A percentile compares a stretch with the other conserved stretches of the same genome.
These are phyloP conservation scores for Aspergillus puulaauensis DNA, from an alignment of 2,329 filamentous ascomycete genomes.

Conservation along the genomic window DNA sequence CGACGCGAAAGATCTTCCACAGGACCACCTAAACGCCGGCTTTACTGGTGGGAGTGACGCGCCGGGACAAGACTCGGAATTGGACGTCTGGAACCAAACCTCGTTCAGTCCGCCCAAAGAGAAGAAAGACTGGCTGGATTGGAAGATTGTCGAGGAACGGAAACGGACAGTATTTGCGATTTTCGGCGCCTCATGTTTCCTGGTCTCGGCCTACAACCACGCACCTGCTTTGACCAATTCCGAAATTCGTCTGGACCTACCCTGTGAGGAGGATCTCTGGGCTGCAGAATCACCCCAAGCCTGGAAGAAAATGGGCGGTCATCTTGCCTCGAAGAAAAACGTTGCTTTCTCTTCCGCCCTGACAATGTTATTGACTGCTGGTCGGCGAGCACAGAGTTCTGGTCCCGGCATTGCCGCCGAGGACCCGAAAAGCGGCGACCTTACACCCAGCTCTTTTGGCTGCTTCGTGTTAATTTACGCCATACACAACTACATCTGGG, in stretches of 20 bases:
- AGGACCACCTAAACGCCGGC: conserved; percentile 47
- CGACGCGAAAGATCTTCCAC: conserved; percentile 36
- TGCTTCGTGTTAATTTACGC: conserved; percentile 91
- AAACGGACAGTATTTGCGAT: conserved; percentile 91
- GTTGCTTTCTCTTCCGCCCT: conserved; percentile 81
- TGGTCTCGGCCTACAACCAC: conserved; percentile 92
- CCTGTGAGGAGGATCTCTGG: conserved; percentile 91
- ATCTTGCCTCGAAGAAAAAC: conserved; percentile 67
- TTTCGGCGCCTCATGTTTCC: conserved; percentile 85
- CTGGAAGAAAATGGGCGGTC: conserved; percentile 77
- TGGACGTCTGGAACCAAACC: conserved; percentile 36
- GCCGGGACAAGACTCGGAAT: conserved; percentile 37
- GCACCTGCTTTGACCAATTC: conserved; percentile 89
- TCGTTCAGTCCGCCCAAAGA: conserved; percentile 36
- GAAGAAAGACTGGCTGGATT: conserved; percentile 72
- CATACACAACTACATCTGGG: conserved; percentile 97
- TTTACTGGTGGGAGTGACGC: conserved; percentile 54
- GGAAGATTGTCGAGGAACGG: conserved; percentile 85
- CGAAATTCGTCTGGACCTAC: conserved; percentile 83
- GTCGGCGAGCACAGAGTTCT: conserved; percentile 59
- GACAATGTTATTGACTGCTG: conserved; percentile 75
- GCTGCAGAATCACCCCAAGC: conserved; percentile 76
- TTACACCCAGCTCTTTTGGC: conserved; percentile 86
- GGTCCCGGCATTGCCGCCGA: conserved; percentile 47
- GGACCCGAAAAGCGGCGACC: conserved; percentile 59